Evolutionary conservation across 148 eudicot genomes (phyloP), one percentile per base, ranked within the genome.

Genomic region (Spergularia marina): DNA sequence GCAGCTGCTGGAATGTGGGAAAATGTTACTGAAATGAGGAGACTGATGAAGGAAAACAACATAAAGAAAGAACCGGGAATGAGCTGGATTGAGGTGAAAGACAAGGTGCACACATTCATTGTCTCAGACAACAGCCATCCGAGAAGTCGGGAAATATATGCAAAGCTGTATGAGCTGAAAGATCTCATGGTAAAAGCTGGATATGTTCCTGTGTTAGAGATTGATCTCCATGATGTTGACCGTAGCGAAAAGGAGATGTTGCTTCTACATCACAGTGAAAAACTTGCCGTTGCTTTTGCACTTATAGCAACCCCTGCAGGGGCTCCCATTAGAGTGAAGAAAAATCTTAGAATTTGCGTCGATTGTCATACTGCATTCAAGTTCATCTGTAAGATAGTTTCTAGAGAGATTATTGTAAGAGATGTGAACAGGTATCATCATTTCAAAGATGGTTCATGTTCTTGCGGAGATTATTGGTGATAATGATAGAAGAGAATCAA

Each of bases 391-490:
- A 84, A 84, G 73, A 84, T 88, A 55, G 91, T 78, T 25, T 80
- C 82, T 39, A 80, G 91, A 67, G 95, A 85, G 65, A 85, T 88
- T 40, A 81, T 90, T 73, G 80, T 90, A 15, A 83, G 95, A 85
- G 95, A 90, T 75, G 71, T 78, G 60, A 86, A 84, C 71, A 74
- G 95, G n/a, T 90, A 88, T 73, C 95, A 90, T 79, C 95, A 90
- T 83, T 90, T 90, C 58, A 87, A 73, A 79, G 90, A 90, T 68
- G 95, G 95, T 40, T 84, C 81, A 12, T 90, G 95, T 79, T 88
- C 92, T 67, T 90, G 95, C 72, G 85, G 90, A 40, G 95, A 90
- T 84, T 90, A 87, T 68, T 90, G 92, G 95, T 90, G 55, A 78
- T 74, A 12, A 36, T 40, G 12, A 34, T 15, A 44, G 49, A 44